Conservation (phyloP, 768 basidiomycete species). For the Chlorophyllum brunneum region DNA sequence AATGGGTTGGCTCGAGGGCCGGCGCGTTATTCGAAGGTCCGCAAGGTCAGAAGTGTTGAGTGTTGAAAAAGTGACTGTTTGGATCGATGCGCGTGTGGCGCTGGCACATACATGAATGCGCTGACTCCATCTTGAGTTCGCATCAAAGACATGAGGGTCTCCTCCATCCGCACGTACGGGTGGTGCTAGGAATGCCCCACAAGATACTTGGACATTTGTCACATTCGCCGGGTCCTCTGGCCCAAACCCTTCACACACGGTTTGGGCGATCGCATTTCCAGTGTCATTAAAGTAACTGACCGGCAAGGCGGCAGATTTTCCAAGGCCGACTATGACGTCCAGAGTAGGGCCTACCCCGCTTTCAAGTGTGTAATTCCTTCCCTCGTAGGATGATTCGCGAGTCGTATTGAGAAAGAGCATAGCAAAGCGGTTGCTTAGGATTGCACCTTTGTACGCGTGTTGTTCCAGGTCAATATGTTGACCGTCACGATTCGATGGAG, state of each 20-base stretch:
- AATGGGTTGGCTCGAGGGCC: neutral
- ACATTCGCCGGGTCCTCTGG: conserved; percentile 18
- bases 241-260: conserved; percentile 16
- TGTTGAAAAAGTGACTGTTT: neutral
- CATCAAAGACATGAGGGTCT: conserved; percentile 7
- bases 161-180: conserved; percentile 18
- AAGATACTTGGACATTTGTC: conserved; percentile 17
- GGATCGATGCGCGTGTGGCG: conserved; percentile 12
- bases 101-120: conserved; percentile 18
- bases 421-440: neutral
- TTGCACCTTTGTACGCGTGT: neutral
- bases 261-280: neutral
- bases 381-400: conserved; percentile 1
- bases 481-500: conserved; percentile 5
- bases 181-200: conserved; percentile 16
- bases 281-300: neutral
- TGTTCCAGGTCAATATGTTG: neutral
- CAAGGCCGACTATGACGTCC: neutral
- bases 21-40: neutral
- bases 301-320: neutral
- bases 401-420: neutral
- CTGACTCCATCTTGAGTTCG: conserved; percentile 19
- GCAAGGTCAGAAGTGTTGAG: neutral
- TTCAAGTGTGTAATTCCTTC: neutral
- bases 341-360: neutral